Evolutionary conservation across 1,284 basidiomycete genomes (phyloP).

Genomic region (Gymnopus androsaceus): DNA sequence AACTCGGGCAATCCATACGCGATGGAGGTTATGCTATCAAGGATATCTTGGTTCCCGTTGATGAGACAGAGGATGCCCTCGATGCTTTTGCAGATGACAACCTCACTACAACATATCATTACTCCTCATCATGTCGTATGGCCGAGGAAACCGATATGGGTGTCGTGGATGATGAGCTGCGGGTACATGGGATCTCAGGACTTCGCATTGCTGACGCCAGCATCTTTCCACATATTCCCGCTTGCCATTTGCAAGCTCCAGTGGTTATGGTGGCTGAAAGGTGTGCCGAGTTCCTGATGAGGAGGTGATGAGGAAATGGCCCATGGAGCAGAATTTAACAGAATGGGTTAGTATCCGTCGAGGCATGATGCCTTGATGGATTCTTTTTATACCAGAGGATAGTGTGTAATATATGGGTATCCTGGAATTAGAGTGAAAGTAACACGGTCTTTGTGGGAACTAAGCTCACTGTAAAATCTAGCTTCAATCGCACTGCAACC

Average conservation of each 20-base stretch:
- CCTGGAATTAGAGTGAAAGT: too few species aligned
- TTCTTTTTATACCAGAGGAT: too few species aligned
- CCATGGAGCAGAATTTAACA: too few species aligned
- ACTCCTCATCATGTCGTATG: slow-evolving; percentile 40
- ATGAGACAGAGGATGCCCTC: slow-evolving; percentile 26
- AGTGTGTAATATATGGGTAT: too few species aligned
- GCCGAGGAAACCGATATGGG: slow-evolving; percentile 36
- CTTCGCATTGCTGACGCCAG: slow-evolving; percentile 43
- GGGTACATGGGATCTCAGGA: slow-evolving; percentile 47
- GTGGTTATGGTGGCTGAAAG: slow-evolving; percentile 38
- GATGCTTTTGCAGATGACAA: slow-evolving; percentile 29
- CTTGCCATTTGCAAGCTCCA: slow-evolving; percentile 38
- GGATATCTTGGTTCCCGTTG: slow-evolving; percentile 31
- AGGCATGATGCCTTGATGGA: too few species aligned
- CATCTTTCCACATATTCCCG: slow-evolving; percentile 38
- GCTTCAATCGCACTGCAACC: too few species aligned
- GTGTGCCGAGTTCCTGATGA: slow-evolving; percentile 33
- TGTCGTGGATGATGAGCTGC: slow-evolving; percentile 51
- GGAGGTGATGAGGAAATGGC: too few species aligned
- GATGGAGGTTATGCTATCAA: slow-evolving; percentile 32
- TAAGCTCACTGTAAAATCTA: too few species aligned
- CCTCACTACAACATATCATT: slow-evolving; percentile 36
- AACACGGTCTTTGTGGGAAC: too few species aligned
- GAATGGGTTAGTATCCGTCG: too few species aligned
- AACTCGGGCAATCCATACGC: slow-evolving; percentile 32